Conservation (phyloP, 768 basidiomycete species). For the Suillus cothurnatus region DNA sequence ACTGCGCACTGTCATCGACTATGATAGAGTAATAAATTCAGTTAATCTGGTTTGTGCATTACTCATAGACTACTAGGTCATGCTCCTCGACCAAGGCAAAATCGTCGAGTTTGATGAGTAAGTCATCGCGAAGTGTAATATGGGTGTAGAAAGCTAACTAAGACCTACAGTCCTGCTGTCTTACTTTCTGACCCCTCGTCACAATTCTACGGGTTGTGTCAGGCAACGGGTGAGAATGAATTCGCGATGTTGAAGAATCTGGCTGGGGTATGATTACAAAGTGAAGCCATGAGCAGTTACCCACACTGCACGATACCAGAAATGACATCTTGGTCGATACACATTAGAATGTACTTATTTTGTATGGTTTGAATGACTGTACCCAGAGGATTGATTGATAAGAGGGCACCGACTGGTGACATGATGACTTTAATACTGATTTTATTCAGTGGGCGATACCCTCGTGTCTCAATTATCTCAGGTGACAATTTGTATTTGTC, state of each 20-base stretch:
- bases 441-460: not conserved
- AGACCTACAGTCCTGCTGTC: conserved; percentile 45
- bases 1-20: conserved; percentile 79
- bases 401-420: not conserved
- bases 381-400: not conserved
- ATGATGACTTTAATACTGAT: not conserved
- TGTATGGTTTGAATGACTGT: not conserved
- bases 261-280: conserved; percentile 42
- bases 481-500: not conserved
- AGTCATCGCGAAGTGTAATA: conserved; percentile 13
- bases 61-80: conserved; percentile 48
- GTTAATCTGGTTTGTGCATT: conserved; percentile 9
- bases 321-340: conserved; percentile 18
- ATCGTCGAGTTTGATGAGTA: conserved; percentile 76
- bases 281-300: not conserved
- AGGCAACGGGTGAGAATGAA: conserved; percentile 72
- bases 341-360: not conserved
- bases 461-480: not conserved
- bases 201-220: conserved; percentile 68
- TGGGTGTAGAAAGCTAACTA: not conserved
- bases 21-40: conserved; percentile 64
- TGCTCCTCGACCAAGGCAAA: conserved; percentile 76
- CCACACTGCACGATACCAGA: conserved; percentile 15
- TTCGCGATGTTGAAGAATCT: conserved; percentile 69
- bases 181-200: conserved; percentile 59